Percentiles rank a stretch among this genome's conserved stretches.
phyloP scores from a whole-genome alignment of 805 yeast genomes.

The Lipomyces sp. region DNA sequence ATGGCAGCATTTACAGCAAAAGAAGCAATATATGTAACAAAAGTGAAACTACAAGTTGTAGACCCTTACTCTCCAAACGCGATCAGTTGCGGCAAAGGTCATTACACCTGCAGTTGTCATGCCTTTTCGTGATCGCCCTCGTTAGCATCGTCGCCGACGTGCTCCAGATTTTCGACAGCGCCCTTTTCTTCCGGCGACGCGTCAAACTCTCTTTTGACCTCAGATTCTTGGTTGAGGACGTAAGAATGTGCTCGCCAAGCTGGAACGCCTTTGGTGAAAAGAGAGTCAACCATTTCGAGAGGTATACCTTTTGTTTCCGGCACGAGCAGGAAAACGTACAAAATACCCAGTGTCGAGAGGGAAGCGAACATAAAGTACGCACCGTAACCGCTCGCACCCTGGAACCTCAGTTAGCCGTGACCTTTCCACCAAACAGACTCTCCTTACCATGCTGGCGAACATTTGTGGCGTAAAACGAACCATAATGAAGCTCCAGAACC shows the following conservation, averaged over 20 bases:
- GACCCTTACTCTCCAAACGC: too few relatives aligned
- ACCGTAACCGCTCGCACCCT: slow-evolving; percentile 24
- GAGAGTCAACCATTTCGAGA: slow-evolving; percentile 75
- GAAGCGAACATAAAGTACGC: slow-evolving; percentile 28
- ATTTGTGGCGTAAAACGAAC: slow-evolving; percentile 29
- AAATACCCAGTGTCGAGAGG: slow-evolving; percentile 59
- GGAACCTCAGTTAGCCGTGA: not conserved
- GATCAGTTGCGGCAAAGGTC: too few relatives aligned
- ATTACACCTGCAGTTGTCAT: too few relatives aligned
- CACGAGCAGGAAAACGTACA: slow-evolving; percentile 56
- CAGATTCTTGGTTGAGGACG: slow-evolving; percentile 17
- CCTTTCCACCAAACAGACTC: not conserved
- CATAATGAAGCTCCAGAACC: slow-evolving; percentile 33
- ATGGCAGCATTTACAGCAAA: too few relatives aligned
- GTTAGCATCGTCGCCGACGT: not conserved
- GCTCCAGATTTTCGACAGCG: slow-evolving; percentile 16
- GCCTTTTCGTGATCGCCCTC: not conserved
- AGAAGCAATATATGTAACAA: too few relatives aligned
- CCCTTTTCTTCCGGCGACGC: slow-evolving; percentile 20
- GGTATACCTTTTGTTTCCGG: slow-evolving; percentile 77
- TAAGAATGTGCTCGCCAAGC: slow-evolving; percentile 27
- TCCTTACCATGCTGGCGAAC: slow-evolving; percentile 24
- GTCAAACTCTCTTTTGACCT: slow-evolving; percentile 16
- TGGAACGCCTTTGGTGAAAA: slow-evolving; percentile 49
- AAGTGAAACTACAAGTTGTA: too few relatives aligned